These are phyloP conservation scores for Abortiporus biennis DNA, from an alignment of 1,284 basidiomycete species.

Conservation along the genomic window DNA sequence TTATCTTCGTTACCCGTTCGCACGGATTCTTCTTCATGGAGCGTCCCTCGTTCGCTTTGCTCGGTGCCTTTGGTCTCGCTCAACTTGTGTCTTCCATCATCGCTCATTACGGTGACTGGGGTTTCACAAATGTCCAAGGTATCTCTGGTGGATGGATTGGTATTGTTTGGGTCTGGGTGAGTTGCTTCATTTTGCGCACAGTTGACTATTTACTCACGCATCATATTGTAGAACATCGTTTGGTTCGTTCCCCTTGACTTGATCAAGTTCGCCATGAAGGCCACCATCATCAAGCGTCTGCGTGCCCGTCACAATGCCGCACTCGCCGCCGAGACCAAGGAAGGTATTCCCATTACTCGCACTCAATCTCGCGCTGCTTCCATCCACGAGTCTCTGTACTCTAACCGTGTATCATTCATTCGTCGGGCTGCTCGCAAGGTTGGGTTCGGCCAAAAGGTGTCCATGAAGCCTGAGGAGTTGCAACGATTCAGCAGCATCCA, in stretches of 20 bases:
- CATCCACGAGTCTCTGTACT: conserved; percentile 90
- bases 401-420: conserved; percentile 88
- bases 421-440: conserved; percentile 80
- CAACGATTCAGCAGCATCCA: conserved; percentile 83
- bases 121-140: conserved; percentile 74
- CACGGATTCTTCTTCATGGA: conserved; percentile 99
- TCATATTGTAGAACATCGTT: conserved; percentile 64
- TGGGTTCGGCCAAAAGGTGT: conserved; percentile 77
- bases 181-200: conserved; percentile 21
- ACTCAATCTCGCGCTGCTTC: conserved; percentile 89
- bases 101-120: conserved; percentile 88
- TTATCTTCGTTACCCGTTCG: conserved; percentile 96
- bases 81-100: conserved; percentile 95
- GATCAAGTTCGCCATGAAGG: conserved; percentile 96
- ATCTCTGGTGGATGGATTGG: conserved; percentile 95
- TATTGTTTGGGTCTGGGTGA: conserved; percentile 93
- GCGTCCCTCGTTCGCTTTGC: conserved; percentile 85
- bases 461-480: conserved; percentile 78
- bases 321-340: conserved; percentile 35
- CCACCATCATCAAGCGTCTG: conserved; percentile 81
- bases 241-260: conserved; percentile 95
- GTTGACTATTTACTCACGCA: background rate
- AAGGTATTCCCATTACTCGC: conserved; percentile 76
- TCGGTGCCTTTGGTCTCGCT: conserved; percentile 88
- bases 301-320: conserved; percentile 60